These are phyloP conservation scores for Rhizophora mangle DNA, from an alignment of 345 rosid species.

Conservation along the genomic window DNA sequence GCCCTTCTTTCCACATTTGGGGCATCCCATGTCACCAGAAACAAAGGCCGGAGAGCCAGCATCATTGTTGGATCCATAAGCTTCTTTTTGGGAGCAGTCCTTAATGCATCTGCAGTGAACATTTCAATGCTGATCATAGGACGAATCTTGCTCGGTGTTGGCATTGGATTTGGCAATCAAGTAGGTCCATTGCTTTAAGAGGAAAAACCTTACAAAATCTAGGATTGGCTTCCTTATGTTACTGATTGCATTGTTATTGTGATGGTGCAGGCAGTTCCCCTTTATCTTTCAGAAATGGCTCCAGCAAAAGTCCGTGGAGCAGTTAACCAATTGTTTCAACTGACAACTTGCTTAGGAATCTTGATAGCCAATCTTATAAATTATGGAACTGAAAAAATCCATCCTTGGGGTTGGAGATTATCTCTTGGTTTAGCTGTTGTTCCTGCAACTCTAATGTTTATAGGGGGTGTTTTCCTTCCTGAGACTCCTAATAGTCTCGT, in stretches of 20 bases:
- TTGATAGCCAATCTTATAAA: constrained; percentile 70
- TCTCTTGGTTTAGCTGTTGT: constrained; percentile 35
- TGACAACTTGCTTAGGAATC: constrained; percentile 81
- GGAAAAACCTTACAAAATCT: too few relatives aligned
- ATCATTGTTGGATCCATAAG: constrained; percentile 69
- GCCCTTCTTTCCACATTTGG: constrained; percentile 74
- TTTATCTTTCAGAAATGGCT: constrained; percentile 91
- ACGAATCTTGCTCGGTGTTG: constrained; percentile 62
- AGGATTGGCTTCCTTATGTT: not conserved
- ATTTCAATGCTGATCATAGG: constrained; percentile 66
- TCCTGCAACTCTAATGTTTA: constrained; percentile 35
- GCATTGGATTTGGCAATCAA: constrained; percentile 92
- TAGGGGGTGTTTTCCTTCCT: constrained; percentile 31
- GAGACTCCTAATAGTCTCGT: constrained; percentile 42
- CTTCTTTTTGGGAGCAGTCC: constrained; percentile 71
- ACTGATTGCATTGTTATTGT: not conserved
- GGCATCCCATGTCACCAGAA: constrained; percentile 70
- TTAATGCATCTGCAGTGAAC: constrained; percentile 67
- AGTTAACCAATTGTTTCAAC: constrained; percentile 75
- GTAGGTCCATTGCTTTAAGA: constrained; percentile 23
- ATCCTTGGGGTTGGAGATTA: constrained; percentile 45
- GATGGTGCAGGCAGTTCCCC: constrained; percentile 62
- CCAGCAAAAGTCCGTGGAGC: constrained; percentile 82
- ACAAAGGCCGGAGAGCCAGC: constrained; percentile 61
- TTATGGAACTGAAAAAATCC: constrained; percentile 61